A percentile compares a stretch with the other conserved stretches of the same genome.
These are phyloP conservation scores for Huntiella decipiens DNA, from an alignment of 2,329 filamentous ascomycete genomes.

Conservation along the genomic window DNA sequence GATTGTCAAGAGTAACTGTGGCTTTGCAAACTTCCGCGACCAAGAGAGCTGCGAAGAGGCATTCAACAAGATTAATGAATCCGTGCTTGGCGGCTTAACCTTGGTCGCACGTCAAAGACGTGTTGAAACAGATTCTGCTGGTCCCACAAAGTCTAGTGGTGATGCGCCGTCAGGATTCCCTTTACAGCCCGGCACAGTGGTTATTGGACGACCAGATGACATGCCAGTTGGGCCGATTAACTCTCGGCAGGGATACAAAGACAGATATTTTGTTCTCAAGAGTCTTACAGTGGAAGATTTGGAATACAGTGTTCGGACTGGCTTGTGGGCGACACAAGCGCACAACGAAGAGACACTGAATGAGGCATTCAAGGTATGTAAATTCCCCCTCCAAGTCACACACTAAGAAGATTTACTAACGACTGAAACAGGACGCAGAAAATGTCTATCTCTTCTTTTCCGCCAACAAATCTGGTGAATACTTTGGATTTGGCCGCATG, in stretches of 20 bases:
- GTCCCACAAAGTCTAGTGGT: neutral
- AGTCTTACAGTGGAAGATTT: conserved; percentile 82
- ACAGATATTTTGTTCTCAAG: conserved; percentile 81
- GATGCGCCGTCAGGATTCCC: neutral
- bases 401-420: conserved; percentile 6
- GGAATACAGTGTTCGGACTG: conserved; percentile 69
- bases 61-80: conserved; percentile 75
- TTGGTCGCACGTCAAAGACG: conserved; percentile 66
- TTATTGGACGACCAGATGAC: neutral
- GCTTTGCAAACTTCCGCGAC: conserved; percentile 85
- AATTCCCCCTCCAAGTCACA: neutral
- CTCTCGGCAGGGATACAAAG: neutral
- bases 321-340: conserved; percentile 83
- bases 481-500: conserved; percentile 92
- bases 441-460: conserved; percentile 89
- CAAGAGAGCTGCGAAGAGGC: conserved; percentile 57
- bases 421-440: conserved; percentile 42
- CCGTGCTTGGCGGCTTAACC: conserved; percentile 66
- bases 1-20: conserved; percentile 93
- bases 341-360: conserved; percentile 82
- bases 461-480: conserved; percentile 92
- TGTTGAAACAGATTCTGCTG: conserved; percentile 18
- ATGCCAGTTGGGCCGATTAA: neutral
- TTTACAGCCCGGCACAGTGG: neutral
- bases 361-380: conserved; percentile 55